A percentile compares a stretch with the other conserved stretches of the same genome.
These are phyloP conservation scores for Misopates orontium DNA, from an alignment of 257 asterid genomes.

Conservation along the genomic window DNA sequence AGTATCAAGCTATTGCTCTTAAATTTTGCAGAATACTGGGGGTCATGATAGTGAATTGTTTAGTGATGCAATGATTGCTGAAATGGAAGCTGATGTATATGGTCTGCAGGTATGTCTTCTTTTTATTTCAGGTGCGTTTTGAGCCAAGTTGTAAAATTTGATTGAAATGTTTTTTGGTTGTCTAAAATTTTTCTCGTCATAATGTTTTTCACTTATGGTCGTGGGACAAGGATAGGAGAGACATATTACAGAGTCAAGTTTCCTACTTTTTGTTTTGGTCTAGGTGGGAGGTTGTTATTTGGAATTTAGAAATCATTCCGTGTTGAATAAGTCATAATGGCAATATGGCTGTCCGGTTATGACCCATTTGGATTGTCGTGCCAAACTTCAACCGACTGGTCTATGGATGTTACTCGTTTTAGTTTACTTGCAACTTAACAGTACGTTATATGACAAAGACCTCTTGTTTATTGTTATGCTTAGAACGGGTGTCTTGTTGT, in stretches of 20 bases:
- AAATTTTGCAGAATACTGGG: conserved; percentile 47
- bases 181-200: neutral
- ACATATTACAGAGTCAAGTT: neutral
- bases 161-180: neutral
- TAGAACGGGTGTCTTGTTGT: too few relatives aligned
- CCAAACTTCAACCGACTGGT: too few relatives aligned
- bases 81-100: conserved; percentile 74
- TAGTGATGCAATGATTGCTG: conserved; percentile 79
- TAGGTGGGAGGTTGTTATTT: neutral
- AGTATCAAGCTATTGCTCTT: conserved; percentile 27
- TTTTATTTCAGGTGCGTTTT: conserved; percentile 12
- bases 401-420: too few relatives aligned
- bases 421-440: too few relatives aligned
- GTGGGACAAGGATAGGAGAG: conserved; percentile 12
- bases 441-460: too few relatives aligned
- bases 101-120: conserved; percentile 67
- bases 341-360: too few relatives aligned
- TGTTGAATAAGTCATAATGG: too few relatives aligned
- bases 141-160: conserved; percentile 6
- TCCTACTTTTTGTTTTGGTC: neutral
- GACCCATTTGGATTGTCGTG: too few relatives aligned
- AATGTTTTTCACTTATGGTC: neutral
- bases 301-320: too few relatives aligned
- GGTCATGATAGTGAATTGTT: conserved; percentile 42
- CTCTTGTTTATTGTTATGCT: too few relatives aligned